phyloP scores from a whole-genome alignment of 169 alveolate genomes.

The Perkinsus chesapeaki region DNA sequence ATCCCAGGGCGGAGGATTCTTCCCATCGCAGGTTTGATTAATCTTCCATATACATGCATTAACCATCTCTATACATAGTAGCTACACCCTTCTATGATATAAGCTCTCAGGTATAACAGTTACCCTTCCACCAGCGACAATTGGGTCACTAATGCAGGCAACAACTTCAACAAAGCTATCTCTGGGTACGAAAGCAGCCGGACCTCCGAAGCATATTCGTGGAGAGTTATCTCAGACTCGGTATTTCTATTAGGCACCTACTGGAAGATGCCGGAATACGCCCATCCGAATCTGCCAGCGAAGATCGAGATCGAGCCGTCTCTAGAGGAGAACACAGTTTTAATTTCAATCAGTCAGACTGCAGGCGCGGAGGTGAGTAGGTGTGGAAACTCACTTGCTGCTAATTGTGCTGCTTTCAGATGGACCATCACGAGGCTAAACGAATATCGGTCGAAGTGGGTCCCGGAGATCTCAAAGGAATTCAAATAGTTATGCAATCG shows the following conservation, averaged over 20 bases:
- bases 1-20: too few relatives aligned
- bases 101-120: background rate
- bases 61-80: background rate
- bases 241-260: background rate
- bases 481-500: background rate
- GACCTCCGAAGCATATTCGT: background rate
- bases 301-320: background rate
- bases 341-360: background rate
- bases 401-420: background rate
- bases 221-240: background rate
- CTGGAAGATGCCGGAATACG: conserved; percentile 1
- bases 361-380: background rate
- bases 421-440: background rate
- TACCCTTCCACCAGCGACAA: background rate
- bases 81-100: background rate
- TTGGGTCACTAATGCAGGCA: background rate
- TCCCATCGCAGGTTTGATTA: background rate
- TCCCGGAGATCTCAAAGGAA: background rate
- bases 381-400: background rate
- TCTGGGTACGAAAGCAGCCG: background rate
- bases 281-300: background rate
- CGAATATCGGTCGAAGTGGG: background rate
- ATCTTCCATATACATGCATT: background rate
- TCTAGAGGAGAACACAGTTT: background rate
- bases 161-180: background rate